A percentile compares a stretch with the other conserved stretches of the same genome.
Evolutionary conservation across 2,329 filamentous ascomycete species (phyloP).

Genomic region (Bipolaris victoriae): DNA sequence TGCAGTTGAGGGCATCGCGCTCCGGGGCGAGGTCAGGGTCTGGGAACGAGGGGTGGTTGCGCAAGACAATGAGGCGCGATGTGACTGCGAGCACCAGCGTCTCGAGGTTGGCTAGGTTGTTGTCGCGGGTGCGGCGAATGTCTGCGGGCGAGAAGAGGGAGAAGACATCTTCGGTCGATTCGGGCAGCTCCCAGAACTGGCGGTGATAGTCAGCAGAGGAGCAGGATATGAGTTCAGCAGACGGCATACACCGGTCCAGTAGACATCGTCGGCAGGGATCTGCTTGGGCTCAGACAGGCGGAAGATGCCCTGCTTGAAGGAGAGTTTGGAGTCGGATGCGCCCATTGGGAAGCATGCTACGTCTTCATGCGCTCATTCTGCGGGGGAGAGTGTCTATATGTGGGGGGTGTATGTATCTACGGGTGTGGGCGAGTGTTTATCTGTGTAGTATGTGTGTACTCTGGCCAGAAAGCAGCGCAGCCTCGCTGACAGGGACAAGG

Average conservation of each 20-base stretch:
- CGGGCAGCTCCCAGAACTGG: conserved; percentile 96
- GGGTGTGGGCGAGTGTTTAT: background rate
- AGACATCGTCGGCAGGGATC: conserved; percentile 85
- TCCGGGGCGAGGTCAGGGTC: conserved; percentile 83
- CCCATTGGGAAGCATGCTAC: conserved; percentile 70
- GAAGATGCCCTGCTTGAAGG: conserved; percentile 99
- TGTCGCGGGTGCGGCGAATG: conserved; percentile 85
- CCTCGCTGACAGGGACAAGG: conserved; percentile 14
- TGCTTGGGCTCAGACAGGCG: conserved; percentile 88
- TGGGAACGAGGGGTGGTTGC: conserved; percentile 89
- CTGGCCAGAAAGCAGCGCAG: conserved; percentile 6
- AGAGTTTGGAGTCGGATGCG: conserved; percentile 97
- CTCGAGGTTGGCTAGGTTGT: conserved; percentile 84
- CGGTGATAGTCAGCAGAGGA: conserved; percentile 15
- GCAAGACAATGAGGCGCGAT: conserved; percentile 80
- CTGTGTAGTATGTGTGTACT: conserved; percentile 2
- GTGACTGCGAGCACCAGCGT: conserved; percentile 83
- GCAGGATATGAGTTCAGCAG: conserved; percentile 28
- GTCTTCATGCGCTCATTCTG: conserved; percentile 30
- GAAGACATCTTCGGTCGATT: conserved; percentile 95
- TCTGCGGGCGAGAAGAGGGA: conserved; percentile 83
- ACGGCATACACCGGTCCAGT: conserved; percentile 82
- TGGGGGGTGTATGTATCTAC: no score
- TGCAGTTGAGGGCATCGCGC: conserved; percentile 90
- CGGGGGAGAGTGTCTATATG: background rate